Evolutionary conservation across 306 rosid species (phyloP).

Genomic region (Astragalus glycyphyllos): DNA sequence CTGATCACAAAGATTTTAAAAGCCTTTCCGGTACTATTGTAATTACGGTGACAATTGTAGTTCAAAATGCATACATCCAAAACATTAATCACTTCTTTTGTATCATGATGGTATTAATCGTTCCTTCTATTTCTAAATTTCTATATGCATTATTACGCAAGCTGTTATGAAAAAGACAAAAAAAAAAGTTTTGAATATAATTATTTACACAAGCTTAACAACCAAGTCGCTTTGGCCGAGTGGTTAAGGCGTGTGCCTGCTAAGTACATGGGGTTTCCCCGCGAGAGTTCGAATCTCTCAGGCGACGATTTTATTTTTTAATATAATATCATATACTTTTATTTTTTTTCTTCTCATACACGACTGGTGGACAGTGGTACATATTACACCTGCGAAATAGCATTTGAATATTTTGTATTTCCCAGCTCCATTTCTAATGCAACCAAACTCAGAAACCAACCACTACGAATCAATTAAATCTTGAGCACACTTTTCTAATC

Average conservation of each 20-base stretch:
- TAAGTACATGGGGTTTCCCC: conserved; percentile 90
- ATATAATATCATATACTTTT: neutral
- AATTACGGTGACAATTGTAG: too few relatives aligned
- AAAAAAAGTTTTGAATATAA: neutral
- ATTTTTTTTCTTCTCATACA: neutral
- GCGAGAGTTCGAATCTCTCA: conserved; percentile 91
- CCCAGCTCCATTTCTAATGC: neutral
- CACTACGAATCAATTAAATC: conserved; percentile 50
- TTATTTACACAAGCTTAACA: neutral
- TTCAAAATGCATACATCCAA: too few relatives aligned
- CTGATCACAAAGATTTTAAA: too few relatives aligned
- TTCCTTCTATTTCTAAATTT: too few relatives aligned
- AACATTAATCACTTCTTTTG: too few relatives aligned
- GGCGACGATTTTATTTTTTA: conserved; percentile 51
- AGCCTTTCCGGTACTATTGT: too few relatives aligned
- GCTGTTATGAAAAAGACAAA: too few relatives aligned
- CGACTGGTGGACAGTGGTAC: neutral
- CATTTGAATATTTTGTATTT: conserved; percentile 4
- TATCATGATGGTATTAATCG: too few relatives aligned
- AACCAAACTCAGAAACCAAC: neutral
- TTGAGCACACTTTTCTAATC: conserved; percentile 68
- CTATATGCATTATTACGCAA: too few relatives aligned
- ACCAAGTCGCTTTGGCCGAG: conserved; percentile 82
- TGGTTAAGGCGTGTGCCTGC: conserved; percentile 97
- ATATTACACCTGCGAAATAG: neutral